phyloP scores from a whole-genome alignment of 306 rosid species.

The Acmispon strigosus region DNA sequence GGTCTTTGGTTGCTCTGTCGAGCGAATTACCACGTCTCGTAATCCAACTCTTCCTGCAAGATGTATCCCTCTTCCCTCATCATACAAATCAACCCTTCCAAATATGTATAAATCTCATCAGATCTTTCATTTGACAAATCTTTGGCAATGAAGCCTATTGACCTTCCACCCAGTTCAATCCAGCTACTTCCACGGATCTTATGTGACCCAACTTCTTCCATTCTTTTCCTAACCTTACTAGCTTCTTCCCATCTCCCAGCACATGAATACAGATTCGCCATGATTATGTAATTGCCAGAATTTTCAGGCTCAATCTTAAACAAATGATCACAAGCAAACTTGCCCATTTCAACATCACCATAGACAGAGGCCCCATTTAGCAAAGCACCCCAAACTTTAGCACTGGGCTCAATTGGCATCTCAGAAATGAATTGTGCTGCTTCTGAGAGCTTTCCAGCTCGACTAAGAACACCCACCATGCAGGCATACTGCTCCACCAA shows the following conservation, averaged over 20 bases:
- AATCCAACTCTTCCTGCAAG: slow-evolving; percentile 43
- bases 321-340: slow-evolving; percentile 54
- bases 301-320: slow-evolving; percentile 70
- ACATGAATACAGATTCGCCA: slow-evolving; percentile 80
- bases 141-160: slow-evolving; percentile 40
- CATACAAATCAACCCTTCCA: slow-evolving; percentile 52
- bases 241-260: slow-evolving; percentile 86
- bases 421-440: slow-evolving; percentile 57
- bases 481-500: slow-evolving; percentile 85
- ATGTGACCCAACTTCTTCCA: slow-evolving; percentile 53
- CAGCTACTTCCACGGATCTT: slow-evolving; percentile 73
- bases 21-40: slow-evolving; percentile 9
- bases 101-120: slow-evolving; percentile 43
- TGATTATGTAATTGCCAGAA: slow-evolving; percentile 69
- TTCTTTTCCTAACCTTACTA: slow-evolving; percentile 50
- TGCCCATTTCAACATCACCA: slow-evolving; percentile 65
- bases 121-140: slow-evolving; percentile 46
- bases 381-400: slow-evolving; percentile 90
- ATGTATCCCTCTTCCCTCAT: slow-evolving; percentile 50
- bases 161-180: slow-evolving; percentile 54
- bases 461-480: slow-evolving; percentile 75
- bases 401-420: slow-evolving; percentile 70
- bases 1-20: background rate
- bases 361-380: slow-evolving; percentile 73
- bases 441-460: slow-evolving; percentile 70